Evolutionary conservation across 148 eudicot species (phyloP).

Genomic region (Tetragonia tetragonoides): DNA sequence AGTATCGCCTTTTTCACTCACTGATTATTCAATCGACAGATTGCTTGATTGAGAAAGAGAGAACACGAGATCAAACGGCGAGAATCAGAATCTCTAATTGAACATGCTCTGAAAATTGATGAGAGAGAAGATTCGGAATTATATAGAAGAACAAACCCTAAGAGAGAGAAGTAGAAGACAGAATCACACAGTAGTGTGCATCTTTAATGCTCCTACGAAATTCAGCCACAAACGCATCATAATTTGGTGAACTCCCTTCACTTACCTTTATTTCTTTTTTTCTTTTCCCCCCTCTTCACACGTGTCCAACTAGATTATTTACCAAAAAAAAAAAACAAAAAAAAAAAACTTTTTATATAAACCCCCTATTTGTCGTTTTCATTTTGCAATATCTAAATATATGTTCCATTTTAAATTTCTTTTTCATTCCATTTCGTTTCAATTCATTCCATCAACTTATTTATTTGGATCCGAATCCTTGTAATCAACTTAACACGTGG

Average conservation of each 20-base stretch:
- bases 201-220: neutral
- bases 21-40: neutral
- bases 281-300: neutral
- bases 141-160: constrained; percentile 23
- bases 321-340: neutral
- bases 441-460: too few relatives aligned
- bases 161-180: constrained; percentile 14
- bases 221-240: neutral
- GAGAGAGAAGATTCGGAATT: constrained; percentile 16
- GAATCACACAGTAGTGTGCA: neutral
- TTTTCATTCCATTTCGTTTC: too few relatives aligned
- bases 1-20: neutral
- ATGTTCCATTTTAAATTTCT: too few relatives aligned
- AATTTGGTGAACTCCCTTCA: neutral
- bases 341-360: too few relatives aligned
- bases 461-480: too few relatives aligned
- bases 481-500: too few relatives aligned
- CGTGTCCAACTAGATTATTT: neutral
- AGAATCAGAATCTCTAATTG: neutral
- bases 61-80: neutral
- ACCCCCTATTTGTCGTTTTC: too few relatives aligned
- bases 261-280: too few relatives aligned
- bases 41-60: neutral
- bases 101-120: neutral
- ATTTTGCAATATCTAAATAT: too few relatives aligned